Evolutionary conservation across 805 yeast species (phyloP), one percentile per base, ranked within the genome.

Genomic region (Kodamaea jinghongensis): DNA sequence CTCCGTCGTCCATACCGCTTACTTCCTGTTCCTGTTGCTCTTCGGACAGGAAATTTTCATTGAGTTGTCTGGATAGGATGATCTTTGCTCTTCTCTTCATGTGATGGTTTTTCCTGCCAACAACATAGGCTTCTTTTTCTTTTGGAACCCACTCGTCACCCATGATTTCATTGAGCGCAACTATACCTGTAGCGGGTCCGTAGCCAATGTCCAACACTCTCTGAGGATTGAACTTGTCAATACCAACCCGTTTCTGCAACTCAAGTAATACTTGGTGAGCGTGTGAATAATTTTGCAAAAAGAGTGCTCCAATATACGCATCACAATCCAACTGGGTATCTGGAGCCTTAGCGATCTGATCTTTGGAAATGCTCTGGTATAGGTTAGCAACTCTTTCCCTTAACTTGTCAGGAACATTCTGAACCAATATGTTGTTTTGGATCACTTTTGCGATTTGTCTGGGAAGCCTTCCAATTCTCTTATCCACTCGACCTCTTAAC

Each of bases 161-260:
- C 79, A 87, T 78, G 1, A 90, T 51, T 52, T 89, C 96, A 54
- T 90, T 87, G 38, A 89, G 66, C 0, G 95, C 98, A 11, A 90
- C 63, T 69, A 93, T 79, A 2, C 97, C 97, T 0, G 95, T 83
- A 2, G 88, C 91, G 1, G 99, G 98, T 0, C 99, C 98, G 55
- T 74, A 81, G 0, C 96, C 91, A 10, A 87, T 76, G 53, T 87
- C 95, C 36, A 93, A 67, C 0, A 93, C 76, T 4, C 76, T 67
- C 20, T 72, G 54, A 0, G 97, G 97, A 15, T 59, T 59, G 65
- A 88, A 86, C 34, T 55, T 53, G 0, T 64, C 65, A 5, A 55
- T 61, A 0, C 81, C 83, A 14, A 72, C 58, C 29, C 90, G 67
- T 31, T 61, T 57, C 48, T 76, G 70, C 26, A 89, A 62, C 49